These are phyloP conservation scores for Stylosanthes scabra DNA, from an alignment of 331 rosid genomes.

Conservation along the genomic window DNA sequence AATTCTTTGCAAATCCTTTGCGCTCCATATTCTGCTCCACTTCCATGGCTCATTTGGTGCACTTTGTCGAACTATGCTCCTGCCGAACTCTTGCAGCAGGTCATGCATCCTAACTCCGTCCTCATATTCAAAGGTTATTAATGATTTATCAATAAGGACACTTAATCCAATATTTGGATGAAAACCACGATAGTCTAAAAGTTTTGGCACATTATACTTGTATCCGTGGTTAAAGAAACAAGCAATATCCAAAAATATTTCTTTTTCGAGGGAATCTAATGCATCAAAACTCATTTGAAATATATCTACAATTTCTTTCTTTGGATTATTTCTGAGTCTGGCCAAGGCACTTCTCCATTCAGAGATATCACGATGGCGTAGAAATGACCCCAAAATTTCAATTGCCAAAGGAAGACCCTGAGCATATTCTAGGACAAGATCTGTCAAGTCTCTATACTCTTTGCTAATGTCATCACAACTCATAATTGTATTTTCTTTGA, in stretches of 20 bases:
- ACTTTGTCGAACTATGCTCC: background rate
- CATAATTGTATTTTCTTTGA: background rate
- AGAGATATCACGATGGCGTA: background rate
- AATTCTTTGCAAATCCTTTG: background rate
- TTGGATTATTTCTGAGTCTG: constrained; percentile 17
- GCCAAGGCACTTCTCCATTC: constrained; percentile 14
- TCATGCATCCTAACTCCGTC: background rate
- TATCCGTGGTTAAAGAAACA: background rate
- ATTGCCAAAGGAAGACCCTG: constrained; percentile 26
- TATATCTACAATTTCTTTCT: constrained; percentile 5
- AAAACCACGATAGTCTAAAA: background rate
- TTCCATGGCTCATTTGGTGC: constrained; percentile 14
- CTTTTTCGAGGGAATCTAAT: background rate
- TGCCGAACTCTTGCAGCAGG: constrained; percentile 24
- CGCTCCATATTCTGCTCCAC: constrained; percentile 29
- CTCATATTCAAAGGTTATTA: background rate
- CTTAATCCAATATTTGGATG: background rate
- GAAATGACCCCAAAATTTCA: constrained; percentile 21
- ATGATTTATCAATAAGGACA: constrained; percentile 14
- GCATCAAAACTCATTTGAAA: constrained; percentile 17
- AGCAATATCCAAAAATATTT: background rate
- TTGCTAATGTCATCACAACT: constrained; percentile 1
- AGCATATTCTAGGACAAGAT: constrained; percentile 20
- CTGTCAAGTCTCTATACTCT: background rate
- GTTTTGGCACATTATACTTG: rapidly evolving